Conservation (phyloP, 1,284 basidiomycete genomes). For the Amylostereum areolatum region DNA sequence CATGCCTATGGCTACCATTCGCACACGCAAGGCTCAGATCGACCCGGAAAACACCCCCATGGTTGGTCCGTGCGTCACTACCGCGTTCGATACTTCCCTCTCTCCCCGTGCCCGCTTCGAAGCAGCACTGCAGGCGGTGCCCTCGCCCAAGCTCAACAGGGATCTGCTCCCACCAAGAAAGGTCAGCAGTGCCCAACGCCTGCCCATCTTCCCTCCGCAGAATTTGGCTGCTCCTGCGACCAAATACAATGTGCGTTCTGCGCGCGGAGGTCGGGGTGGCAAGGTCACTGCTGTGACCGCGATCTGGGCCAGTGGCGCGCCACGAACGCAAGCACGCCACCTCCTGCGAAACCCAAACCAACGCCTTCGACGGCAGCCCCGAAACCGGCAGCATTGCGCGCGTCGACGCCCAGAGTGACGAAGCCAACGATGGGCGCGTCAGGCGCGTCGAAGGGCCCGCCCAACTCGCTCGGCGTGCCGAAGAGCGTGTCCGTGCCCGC, state of each 20-base stretch:
- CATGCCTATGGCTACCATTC: constrained; percentile 53
- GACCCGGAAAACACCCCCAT: background rate
- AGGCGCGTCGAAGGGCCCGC: constrained; percentile 1
- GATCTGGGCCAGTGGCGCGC: constrained; percentile 62
- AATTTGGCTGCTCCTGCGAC: constrained; percentile 35
- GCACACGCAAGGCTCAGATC: constrained; percentile 7
- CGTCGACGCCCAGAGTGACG: background rate
- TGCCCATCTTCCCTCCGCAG: constrained; percentile 29
- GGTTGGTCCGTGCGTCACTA: background rate
- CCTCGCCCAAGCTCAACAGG: background rate
- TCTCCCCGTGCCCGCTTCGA: constrained; percentile 11
- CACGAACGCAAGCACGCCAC: too few species aligned
- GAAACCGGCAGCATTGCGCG: too few species aligned
- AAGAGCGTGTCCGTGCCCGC: constrained; percentile 62
- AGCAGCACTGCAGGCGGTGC: background rate
- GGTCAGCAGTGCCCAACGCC: background rate
- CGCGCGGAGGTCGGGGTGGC: constrained; percentile 72
- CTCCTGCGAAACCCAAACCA: background rate
- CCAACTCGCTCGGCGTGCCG: constrained; percentile 14
- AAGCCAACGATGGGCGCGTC: background rate
- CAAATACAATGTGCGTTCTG: constrained; percentile 71
- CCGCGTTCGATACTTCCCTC: constrained; percentile 7
- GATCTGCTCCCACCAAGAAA: constrained; percentile 3
- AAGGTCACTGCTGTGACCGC: constrained; percentile 68
- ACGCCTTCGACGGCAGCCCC: constrained; percentile 3